Evolutionary conservation across 2,329 filamentous ascomycete species (phyloP).

Genomic region (Colletotrichum godetiae): DNA sequence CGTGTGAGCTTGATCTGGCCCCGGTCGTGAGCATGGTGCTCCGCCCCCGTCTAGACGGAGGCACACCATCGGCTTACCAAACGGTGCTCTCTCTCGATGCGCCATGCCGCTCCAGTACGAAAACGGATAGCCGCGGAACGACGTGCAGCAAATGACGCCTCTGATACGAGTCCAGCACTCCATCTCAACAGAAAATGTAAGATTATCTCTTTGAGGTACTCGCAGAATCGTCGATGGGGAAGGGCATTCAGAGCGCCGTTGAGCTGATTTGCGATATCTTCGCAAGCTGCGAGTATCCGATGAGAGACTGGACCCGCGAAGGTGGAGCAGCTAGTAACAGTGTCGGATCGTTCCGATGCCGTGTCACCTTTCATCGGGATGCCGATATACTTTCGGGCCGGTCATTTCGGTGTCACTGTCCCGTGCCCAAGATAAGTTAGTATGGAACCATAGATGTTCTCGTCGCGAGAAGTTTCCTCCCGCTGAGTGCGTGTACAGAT

Average conservation of each 20-base stretch:
- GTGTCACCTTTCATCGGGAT: not conserved
- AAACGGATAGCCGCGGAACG: not conserved
- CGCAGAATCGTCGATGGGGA: no score
- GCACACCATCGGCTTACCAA: not conserved
- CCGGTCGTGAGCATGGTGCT: not conserved
- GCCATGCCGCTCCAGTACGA: not conserved
- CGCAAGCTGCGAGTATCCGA: not conserved
- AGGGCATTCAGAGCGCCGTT: not conserved
- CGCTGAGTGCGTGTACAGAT: not conserved
- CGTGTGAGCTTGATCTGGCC: not conserved
- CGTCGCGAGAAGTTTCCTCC: not conserved
- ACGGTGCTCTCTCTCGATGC: not conserved
- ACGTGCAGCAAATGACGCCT: not conserved
- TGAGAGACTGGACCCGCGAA: not conserved
- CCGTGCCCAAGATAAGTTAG: not conserved
- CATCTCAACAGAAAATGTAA: not conserved
- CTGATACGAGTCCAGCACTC: no score
- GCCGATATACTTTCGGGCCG: not conserved
- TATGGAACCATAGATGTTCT: not conserved
- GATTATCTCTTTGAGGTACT: not conserved
- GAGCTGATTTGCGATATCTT: not conserved
- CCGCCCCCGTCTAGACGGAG: not conserved
- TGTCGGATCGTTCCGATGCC: not conserved
- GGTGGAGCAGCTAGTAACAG: not conserved
- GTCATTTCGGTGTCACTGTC: not conserved